Conservation (phyloP, 768 basidiomycete genomes). For the Phallus indusiatus region DNA sequence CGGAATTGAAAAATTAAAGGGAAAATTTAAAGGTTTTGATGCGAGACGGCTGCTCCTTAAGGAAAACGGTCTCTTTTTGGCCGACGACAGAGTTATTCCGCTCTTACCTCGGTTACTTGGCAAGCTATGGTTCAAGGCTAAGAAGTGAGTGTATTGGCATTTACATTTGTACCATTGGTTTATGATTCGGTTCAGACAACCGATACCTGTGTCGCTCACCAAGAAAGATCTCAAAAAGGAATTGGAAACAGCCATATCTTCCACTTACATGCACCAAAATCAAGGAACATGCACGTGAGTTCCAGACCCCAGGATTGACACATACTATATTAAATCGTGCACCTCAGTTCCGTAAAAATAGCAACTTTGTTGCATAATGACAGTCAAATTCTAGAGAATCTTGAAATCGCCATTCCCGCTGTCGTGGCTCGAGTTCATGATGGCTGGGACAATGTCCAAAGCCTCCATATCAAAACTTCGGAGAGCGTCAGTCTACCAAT, state of each 20-base stretch:
- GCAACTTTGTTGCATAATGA: slow-evolving; percentile 64
- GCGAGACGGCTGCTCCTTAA: slow-evolving; percentile 74
- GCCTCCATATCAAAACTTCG: slow-evolving; percentile 83
- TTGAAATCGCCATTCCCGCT: slow-evolving; percentile 67
- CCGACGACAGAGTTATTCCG: slow-evolving; percentile 86
- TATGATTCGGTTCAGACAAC: slow-evolving; percentile 50
- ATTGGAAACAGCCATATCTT: slow-evolving; percentile 84
- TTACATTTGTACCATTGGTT: slow-evolving; percentile 8
- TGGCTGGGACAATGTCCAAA: slow-evolving; percentile 88
- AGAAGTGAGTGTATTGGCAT: slow-evolving; percentile 57
- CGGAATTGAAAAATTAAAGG: slow-evolving; percentile 84
- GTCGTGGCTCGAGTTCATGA: slow-evolving; percentile 62
- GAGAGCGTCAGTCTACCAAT: slow-evolving; percentile 80
- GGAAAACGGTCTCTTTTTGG: slow-evolving; percentile 88
- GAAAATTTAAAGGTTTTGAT: slow-evolving; percentile 83
- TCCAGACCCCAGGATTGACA: background rate
- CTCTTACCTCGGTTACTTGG: slow-evolving; percentile 82
- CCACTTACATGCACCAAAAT: slow-evolving; percentile 94
- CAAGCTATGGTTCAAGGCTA: slow-evolving; percentile 85
- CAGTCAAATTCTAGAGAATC: slow-evolving; percentile 67
- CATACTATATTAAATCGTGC: background rate
- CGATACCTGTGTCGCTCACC: slow-evolving; percentile 85
- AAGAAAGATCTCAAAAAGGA: slow-evolving; percentile 88
- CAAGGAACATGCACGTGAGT: slow-evolving; percentile 88
- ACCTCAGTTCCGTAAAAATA: slow-evolving; percentile 70